Evolutionary conservation across 2,329 filamentous ascomycete species (phyloP), one percentile per base, ranked within the genome.

Genomic region (Neodidymelliopsis sp.): DNA sequence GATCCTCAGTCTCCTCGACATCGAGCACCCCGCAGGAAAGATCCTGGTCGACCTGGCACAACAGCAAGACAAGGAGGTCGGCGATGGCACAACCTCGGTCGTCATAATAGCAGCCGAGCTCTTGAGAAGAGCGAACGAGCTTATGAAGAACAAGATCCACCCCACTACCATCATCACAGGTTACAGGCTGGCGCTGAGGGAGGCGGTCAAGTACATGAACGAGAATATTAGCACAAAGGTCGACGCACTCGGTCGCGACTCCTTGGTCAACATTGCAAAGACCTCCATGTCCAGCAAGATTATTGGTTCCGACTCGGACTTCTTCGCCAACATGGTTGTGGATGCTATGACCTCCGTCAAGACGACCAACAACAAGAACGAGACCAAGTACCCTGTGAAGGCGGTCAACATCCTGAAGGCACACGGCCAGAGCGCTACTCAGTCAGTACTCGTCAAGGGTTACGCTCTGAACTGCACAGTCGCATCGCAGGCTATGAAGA

Each of bases 221-320:
- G 94, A 99, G 77, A 96, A 97, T 74, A 88, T 99, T 74, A 93
- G 90, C 81, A 90, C 91, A 67, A 96, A 95, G 78, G 93, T 97
- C 48, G 93, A 97, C 69, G 85, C 88, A 53, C 84, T 99, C 44
- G 92, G 91, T 52, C 87, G 90, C 54, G 94, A 97, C 56, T 94
- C 90, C 52, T 84, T 99, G 62, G 75, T 97, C 69, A 97, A 85
- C 77, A 97, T 99, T 72, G 94, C 94, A 56, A 97, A 93, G 81
- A 99, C 94, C 15, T 97, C 92, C 69, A 99, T 99, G 93, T 97
- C 92, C 42, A 96, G 90, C 81, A 99, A 99, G 80, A 95, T 99
- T 70, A 97, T 99, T 72, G 94, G 94, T 49, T 80, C 89, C 47
- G 94, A 99, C 76, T 91, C 90, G 10, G 91, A 96, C 58, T 99